These are phyloP conservation scores for Pichia occidentalis DNA, from an alignment of 805 yeast genomes.

Conservation along the genomic window DNA sequence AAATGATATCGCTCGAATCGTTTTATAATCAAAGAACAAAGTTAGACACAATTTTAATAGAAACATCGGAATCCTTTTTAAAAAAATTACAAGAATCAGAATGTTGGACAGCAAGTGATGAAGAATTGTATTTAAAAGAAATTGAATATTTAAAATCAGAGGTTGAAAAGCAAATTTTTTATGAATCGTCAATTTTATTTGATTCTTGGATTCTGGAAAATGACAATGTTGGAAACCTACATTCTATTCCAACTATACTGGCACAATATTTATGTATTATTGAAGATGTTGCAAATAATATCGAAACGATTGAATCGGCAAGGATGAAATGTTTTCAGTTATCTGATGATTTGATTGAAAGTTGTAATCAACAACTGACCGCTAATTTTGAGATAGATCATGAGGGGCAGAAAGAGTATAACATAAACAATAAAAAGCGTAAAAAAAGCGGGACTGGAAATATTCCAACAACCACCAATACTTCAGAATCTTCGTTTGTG, in stretches of 20 bases:
- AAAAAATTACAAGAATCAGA: slow-evolving; percentile 45
- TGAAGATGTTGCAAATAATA: slow-evolving; percentile 5
- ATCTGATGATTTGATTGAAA: slow-evolving; percentile 6
- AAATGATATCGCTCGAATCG: slow-evolving; percentile 46
- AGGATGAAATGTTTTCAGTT: slow-evolving; percentile 6
- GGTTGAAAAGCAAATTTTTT: slow-evolving; percentile 47
- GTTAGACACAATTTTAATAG: slow-evolving; percentile 39
- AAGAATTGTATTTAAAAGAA: slow-evolving; percentile 34
- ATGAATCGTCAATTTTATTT: slow-evolving; percentile 48
- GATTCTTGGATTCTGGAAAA: slow-evolving; percentile 34
- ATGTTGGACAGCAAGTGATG: slow-evolving; percentile 46
- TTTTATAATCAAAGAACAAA: slow-evolving; percentile 45
- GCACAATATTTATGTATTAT: slow-evolving; percentile 7
- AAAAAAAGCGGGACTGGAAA: slow-evolving; percentile 1
- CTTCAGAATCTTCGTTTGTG: slow-evolving; percentile 3
- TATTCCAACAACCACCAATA: background rate
- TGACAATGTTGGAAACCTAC: background rate
- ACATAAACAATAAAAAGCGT: slow-evolving; percentile 1
- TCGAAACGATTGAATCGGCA: slow-evolving; percentile 7
- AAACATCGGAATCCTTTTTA: slow-evolving; percentile 41
- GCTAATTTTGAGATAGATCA: background rate
- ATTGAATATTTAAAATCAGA: slow-evolving; percentile 39
- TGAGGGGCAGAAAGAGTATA: background rate
- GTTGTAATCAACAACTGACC: slow-evolving; percentile 1
- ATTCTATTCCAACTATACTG: slow-evolving; percentile 4